Percentiles rank a stretch among this genome's conserved stretches.
These are phyloP conservation scores for Tremella yokohamensis DNA, from an alignment of 768 basidiomycete species.

Conservation along the genomic window DNA sequence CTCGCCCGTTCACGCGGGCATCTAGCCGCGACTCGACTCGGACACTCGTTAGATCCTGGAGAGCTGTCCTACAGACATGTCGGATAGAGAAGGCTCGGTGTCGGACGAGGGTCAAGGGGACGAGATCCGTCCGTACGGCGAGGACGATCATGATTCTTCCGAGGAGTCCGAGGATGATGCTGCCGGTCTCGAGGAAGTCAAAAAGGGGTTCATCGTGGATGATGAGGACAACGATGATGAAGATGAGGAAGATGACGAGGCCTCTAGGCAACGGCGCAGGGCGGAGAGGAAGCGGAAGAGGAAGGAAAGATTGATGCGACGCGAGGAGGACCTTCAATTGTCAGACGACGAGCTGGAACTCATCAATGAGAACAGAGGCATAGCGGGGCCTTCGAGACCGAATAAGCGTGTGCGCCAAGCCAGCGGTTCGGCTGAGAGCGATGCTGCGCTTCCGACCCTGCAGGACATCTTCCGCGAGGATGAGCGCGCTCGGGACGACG, in stretches of 20 bases:
- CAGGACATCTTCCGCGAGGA: slow-evolving; percentile 79
- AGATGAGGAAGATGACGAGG: slow-evolving; percentile 59
- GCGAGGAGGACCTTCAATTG: slow-evolving; percentile 53
- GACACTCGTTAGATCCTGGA: neutral
- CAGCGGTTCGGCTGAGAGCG: slow-evolving; percentile 66
- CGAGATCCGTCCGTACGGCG: slow-evolving; percentile 44
- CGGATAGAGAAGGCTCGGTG: slow-evolving; percentile 31
- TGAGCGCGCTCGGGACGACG: slow-evolving; percentile 59
- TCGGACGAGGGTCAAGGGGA: slow-evolving; percentile 48
- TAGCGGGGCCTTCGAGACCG: slow-evolving; percentile 62
- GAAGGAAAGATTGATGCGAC: slow-evolving; percentile 55
- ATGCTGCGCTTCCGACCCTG: slow-evolving; percentile 57
- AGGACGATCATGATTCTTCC: slow-evolving; percentile 46
- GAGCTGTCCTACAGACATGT: slow-evolving; percentile 24
- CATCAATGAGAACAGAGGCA: slow-evolving; percentile 77
- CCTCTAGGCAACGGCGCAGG: slow-evolving; percentile 54
- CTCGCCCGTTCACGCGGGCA: neutral
- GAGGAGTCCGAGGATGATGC: slow-evolving; percentile 70
- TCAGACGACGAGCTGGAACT: slow-evolving; percentile 87
- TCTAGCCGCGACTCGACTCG: neutral
- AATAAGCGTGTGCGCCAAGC: slow-evolving; percentile 63
- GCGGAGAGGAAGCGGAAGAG: slow-evolving; percentile 58
- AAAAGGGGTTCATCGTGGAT: slow-evolving; percentile 84
- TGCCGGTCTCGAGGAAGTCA: slow-evolving; percentile 63
- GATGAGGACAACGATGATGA: slow-evolving; percentile 83